Evolutionary conservation across 1,139 yeast genomes (phyloP).

Genomic region (Candida sp.): DNA sequence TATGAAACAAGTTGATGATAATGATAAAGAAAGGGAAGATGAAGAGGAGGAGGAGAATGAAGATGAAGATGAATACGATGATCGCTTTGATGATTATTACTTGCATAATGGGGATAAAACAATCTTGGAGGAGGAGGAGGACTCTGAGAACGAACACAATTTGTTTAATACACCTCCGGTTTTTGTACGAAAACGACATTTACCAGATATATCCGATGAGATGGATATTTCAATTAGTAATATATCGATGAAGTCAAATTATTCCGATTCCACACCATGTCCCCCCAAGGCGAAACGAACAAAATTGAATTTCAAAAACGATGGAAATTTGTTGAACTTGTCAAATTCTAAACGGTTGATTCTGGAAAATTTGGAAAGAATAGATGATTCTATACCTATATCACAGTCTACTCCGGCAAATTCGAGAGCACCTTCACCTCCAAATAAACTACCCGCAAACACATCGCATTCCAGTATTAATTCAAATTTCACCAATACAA

Average conservation of each 20-base stretch:
- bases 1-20: not conserved
- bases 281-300: constrained; percentile 29
- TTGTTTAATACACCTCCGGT: constrained; percentile 7
- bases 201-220: constrained; percentile 1
- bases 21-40: not conserved
- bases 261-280: constrained; percentile 33
- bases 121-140: constrained; percentile 1
- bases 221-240: constrained; percentile 7
- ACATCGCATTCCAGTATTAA: constrained; percentile 23
- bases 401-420: constrained; percentile 35
- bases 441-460: constrained; percentile 8
- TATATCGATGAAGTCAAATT: constrained; percentile 18
- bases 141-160: constrained; percentile 4
- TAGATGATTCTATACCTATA: constrained; percentile 23
- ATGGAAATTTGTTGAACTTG: constrained; percentile 9
- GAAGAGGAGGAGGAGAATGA: constrained; percentile 4
- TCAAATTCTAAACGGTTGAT: not conserved
- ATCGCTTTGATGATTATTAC: constrained; percentile 8
- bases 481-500: constrained; percentile 22
- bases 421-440: constrained; percentile 27
- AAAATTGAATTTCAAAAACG: constrained; percentile 21
- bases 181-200: constrained; percentile 6
- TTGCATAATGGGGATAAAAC: not conserved
- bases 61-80: constrained; percentile 7
- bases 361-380: constrained; percentile 4